Base-by-base conservation (phyloP, 1,139 yeast genomes). In the Nakaseomyces glabratus region DNA sequence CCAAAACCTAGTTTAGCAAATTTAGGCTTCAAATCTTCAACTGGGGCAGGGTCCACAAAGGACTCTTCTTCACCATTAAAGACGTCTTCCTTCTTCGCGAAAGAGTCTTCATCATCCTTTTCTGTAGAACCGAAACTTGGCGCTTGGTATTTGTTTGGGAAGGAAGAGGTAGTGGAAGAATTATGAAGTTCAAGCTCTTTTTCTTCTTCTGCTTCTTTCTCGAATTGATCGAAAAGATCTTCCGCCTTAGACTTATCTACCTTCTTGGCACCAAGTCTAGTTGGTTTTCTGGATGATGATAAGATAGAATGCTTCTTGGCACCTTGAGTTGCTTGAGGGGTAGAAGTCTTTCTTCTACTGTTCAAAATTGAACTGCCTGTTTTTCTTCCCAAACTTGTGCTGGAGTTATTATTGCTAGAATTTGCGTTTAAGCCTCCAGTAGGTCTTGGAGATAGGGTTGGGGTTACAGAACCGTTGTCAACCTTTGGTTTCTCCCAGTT, bases 1-100 rank as follows among this genome's bases (percentile, higher is more conserved):
- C 95, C 95, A 51, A 84, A 84, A 1, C 94, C 93, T 42, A 84
- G 63, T 51, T 71, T 78, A 42, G 90, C 90, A 57, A 82, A 74
- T 44, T 76, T 70, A 43, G 79, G 86, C 11, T 84, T 72, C 22
- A 81, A 64, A 41, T 71, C 73, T 46, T 76, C 76, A 29, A 71
- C 69, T 8, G 71, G 61, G 14, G 49, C 44, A 10, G 42, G 38
- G 14, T 43, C 31, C 12, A 37, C 35, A 12, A 20, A 17, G 12
- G 18, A n/a, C 11, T 30, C 30, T 12, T 40, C 43, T 12, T 35
- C 29, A 7, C 40, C 45, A 18, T 41, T 38, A 4, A 28, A 29
- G 4, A 22, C 17, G 10, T 18, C 21, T 20, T 26, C 20, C 6
- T 21, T 25, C 5, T 33, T 31, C 10, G 21, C 26, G 16, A 37